Evolutionary conservation across 2,329 filamentous ascomycete genomes (phyloP).

Genomic region (Stagonosporopsis tanaceti): DNA sequence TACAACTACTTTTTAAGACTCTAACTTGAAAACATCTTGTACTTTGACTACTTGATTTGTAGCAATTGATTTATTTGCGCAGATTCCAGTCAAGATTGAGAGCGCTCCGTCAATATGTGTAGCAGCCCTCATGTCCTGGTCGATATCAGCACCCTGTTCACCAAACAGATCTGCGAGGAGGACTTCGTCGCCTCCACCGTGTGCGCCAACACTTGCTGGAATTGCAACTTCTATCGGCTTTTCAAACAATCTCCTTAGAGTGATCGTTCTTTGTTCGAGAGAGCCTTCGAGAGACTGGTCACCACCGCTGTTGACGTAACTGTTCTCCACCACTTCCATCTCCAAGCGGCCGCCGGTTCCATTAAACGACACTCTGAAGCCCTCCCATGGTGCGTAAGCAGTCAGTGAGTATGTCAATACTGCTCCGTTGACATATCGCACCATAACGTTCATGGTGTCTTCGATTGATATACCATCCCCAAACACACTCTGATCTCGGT

Average conservation of each 20-base stretch:
- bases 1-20: no score
- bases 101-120: constrained; percentile 67
- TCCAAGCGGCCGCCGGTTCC: constrained; percentile 67
- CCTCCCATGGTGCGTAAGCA: constrained; percentile 70
- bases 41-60: constrained; percentile 66
- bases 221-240: constrained; percentile 65
- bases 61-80: constrained; percentile 65
- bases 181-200: constrained; percentile 67
- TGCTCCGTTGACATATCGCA: constrained; percentile 64
- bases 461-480: constrained; percentile 70
- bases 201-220: constrained; percentile 61
- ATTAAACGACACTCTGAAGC: constrained; percentile 66
- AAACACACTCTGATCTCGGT: constrained; percentile 69
- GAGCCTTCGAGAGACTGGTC: constrained; percentile 65
- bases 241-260: constrained; percentile 63
- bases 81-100: constrained; percentile 67
- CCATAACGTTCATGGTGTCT: constrained; percentile 69
- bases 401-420: constrained; percentile 67
- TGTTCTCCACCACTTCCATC: constrained; percentile 69
- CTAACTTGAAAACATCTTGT: constrained; percentile 53
- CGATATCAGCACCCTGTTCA: constrained; percentile 57
- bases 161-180: constrained; percentile 67
- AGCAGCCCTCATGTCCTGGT: constrained; percentile 61
- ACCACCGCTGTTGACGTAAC: constrained; percentile 66
- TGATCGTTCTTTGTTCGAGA: constrained; percentile 59